Evolutionary conservation across 2,329 filamentous ascomycete species (phyloP), one percentile per base, ranked within the genome.

Genomic region (Blastomyces silverae): DNA sequence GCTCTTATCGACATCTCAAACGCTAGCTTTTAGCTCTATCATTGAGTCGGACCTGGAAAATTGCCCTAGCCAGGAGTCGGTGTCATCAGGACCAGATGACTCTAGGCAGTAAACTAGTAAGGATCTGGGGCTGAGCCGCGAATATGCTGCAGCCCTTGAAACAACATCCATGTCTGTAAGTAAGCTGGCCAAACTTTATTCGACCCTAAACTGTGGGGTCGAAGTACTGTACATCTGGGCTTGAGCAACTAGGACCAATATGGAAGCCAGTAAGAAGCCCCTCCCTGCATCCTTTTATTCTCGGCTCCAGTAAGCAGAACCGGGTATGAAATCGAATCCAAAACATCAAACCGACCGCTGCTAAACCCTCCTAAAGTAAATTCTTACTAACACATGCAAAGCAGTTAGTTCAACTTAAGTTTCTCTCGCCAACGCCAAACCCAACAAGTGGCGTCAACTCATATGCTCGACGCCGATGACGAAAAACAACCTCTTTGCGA

Each of bases 61-160:
- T 22, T 10, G 22, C 42, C 22, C 13, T 50, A 20, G 58, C 28
- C 13, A n/a, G 39, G 11, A 20, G n/a, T 48, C n/a, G 58, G 58
- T 46, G 25, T 25, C 15, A 44, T 50, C 28, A 22, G 44, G 22
- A 17, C 59, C 15, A 44, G 28, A 31, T 50, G 11, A 56, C 20
- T 56, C 31, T 39, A 20, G 50, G 13, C 37, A 31, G 10, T n/a
- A 28, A 13, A 28, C 61, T 62, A 56, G 61, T 37, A 62, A 42
- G 61, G 61, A 55, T 53, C 48, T 22, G 17, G 25, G 34, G 48
- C 50, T 42, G 52, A 37, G 48, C 52, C 42, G 48, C 55, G 48
- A 62, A 53, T 20, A 44, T 34, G 6, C 46, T 55, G 34, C 61
- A 62, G 34, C 61, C 44, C 34, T 55, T 62, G 61, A 62, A 62